Evolutionary conservation across 202 grass and related monocot genomes (phyloP).

Genomic region (Setaria viridis): DNA sequence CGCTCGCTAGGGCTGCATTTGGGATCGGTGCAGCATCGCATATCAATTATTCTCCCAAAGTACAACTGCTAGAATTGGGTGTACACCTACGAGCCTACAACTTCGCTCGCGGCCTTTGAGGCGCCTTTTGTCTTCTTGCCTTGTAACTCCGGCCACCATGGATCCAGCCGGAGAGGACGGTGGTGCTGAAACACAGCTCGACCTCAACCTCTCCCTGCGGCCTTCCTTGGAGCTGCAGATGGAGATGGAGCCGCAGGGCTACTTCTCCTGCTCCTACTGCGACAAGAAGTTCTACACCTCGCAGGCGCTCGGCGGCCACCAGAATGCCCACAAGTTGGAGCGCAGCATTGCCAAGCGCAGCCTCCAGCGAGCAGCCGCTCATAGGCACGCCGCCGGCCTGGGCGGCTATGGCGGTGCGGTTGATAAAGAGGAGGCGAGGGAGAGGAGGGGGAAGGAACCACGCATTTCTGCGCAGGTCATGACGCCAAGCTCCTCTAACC

Average conservation of each 20-base stretch:
- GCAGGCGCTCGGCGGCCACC: background rate
- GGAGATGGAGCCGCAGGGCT: background rate
- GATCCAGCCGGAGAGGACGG: background rate
- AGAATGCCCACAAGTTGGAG: background rate
- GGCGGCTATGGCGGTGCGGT: background rate
- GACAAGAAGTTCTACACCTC: background rate
- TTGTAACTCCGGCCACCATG: background rate
- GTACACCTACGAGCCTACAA: too few relatives aligned
- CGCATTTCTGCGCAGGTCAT: background rate
- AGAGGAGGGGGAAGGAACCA: background rate
- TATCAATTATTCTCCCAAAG: background rate
- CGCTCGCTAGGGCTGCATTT: background rate
- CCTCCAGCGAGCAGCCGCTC: background rate
- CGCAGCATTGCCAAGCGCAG: background rate
- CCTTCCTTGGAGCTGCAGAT: background rate
- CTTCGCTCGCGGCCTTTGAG: too few relatives aligned
- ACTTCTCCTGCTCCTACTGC: background rate
- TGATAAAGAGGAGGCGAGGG: background rate
- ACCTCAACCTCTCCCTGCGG: background rate
- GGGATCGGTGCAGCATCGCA: background rate
- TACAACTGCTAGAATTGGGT: too few relatives aligned
- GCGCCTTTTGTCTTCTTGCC: background rate
- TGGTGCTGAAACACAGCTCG: background rate
- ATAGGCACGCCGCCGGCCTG: background rate
- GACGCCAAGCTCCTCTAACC: background rate